A percentile compares a stretch with the other conserved stretches of the same genome.
phyloP scores from a whole-genome alignment of 2,329 filamentous ascomycete species.

The Talaromyces funiculosus region DNA sequence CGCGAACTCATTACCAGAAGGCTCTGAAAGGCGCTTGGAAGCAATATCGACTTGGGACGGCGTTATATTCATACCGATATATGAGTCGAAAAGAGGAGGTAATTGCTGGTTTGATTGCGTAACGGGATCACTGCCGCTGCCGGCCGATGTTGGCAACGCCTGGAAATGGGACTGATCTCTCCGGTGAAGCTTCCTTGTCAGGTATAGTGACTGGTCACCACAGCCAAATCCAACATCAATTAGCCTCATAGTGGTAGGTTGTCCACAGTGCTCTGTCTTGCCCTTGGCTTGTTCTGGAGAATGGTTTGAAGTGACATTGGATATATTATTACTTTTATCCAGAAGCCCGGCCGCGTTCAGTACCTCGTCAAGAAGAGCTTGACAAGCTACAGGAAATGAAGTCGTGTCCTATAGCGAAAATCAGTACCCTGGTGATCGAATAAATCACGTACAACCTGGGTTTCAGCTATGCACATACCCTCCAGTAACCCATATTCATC shows the following conservation, averaged over 20 bases:
- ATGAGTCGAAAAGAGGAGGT: conserved; percentile 34
- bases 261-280: too few relatives aligned
- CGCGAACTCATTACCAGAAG: background rate
- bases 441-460: too few relatives aligned
- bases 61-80: conserved; percentile 52
- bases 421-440: too few relatives aligned
- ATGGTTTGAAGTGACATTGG: too few relatives aligned
- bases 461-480: background rate
- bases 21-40: conserved; percentile 13
- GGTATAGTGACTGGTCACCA: conserved; percentile 51
- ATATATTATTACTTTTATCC: conserved; percentile 13
- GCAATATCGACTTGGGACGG: conserved; percentile 40
- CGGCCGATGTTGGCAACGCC: background rate
- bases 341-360: conserved; percentile 42
- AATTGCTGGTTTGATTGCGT: background rate
- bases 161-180: too few relatives aligned
- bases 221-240: conserved; percentile 56
- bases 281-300: background rate
- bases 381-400: conserved; percentile 44
- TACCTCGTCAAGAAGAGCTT: conserved; percentile 46
- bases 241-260: too few relatives aligned
- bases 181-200: conserved; percentile 30
- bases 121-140: conserved; percentile 1
- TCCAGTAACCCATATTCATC: conserved; percentile 46
- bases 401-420: conserved; percentile 27